phyloP scores from a whole-genome alignment of 768 basidiomycete species.

The Pleurotus cornucopiae region DNA sequence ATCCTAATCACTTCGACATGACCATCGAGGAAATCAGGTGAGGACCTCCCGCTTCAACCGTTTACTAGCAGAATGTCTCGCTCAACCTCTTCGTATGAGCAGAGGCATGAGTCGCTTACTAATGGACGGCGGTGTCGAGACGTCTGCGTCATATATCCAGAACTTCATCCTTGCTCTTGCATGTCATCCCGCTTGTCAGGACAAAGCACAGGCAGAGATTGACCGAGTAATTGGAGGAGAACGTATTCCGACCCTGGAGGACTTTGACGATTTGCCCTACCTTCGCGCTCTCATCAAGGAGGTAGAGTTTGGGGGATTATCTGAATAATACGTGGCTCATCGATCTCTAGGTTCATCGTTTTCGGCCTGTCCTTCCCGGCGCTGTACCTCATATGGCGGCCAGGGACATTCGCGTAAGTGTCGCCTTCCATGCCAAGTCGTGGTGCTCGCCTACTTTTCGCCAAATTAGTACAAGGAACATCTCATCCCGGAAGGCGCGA shows the following conservation, averaged over 20 bases:
- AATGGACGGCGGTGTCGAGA: slow-evolving; percentile 26
- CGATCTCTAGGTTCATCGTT: slow-evolving; percentile 6
- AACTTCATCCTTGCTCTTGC: slow-evolving; percentile 20
- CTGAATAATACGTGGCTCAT: background rate
- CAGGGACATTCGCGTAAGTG: background rate
- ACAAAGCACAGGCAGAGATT: slow-evolving; percentile 20
- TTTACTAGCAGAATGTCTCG: background rate
- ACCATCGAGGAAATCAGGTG: slow-evolving; percentile 20
- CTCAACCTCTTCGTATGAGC: too few relatives aligned
- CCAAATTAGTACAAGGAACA: background rate
- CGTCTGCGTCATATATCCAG: slow-evolving; percentile 21
- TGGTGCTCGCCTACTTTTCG: background rate
- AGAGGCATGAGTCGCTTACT: slow-evolving; percentile 27
- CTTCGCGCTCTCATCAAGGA: slow-evolving; percentile 19
- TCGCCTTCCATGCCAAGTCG: too few relatives aligned
- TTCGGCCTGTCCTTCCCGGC: slow-evolving; percentile 13
- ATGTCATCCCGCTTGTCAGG: slow-evolving; percentile 12
- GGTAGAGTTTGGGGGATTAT: background rate
- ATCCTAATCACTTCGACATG: slow-evolving; percentile 19
- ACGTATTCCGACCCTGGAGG: slow-evolving; percentile 19
- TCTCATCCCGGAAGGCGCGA: background rate
- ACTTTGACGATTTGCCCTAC: slow-evolving; percentile 21
- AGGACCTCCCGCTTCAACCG: background rate
- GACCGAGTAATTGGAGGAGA: slow-evolving; percentile 16
- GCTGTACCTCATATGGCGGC: slow-evolving; percentile 13